phyloP scores from a whole-genome alignment of 2,329 filamentous ascomycete species.

The Trichoderma hamatum region DNA sequence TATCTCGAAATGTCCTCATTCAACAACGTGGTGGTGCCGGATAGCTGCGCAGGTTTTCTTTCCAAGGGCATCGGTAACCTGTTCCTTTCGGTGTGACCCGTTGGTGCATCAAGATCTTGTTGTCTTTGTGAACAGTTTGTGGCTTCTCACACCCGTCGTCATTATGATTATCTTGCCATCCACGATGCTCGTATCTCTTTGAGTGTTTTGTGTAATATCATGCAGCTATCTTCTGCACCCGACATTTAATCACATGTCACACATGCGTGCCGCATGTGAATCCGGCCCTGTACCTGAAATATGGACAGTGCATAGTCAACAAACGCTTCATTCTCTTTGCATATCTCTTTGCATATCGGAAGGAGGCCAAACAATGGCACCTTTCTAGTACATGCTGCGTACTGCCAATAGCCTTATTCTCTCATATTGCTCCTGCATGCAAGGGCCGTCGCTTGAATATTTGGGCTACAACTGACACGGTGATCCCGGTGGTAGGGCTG shows the following conservation, averaged over 20 bases:
- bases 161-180: slow-evolving; percentile 4
- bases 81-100: slow-evolving; percentile 7
- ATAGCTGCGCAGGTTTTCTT: slow-evolving; percentile 1
- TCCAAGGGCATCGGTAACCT: slow-evolving; percentile 3
- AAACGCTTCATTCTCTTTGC: background rate
- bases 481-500: slow-evolving; percentile 23
- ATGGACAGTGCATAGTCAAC: background rate
- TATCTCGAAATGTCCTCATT: slow-evolving; percentile 15
- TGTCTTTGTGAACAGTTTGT: slow-evolving; percentile 6
- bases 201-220: slow-evolving; percentile 6
- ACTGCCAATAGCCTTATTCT: background rate
- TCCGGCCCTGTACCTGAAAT: slow-evolving; percentile 1
- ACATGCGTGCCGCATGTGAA: background rate
- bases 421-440: slow-evolving; percentile 3
- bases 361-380: background rate
- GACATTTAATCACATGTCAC: background rate
- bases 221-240: background rate
- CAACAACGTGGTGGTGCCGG: slow-evolving; percentile 25
- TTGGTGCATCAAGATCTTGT: slow-evolving; percentile 21
- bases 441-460: background rate
- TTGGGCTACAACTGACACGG: slow-evolving; percentile 9
- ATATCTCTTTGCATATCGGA: background rate
- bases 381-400: background rate
- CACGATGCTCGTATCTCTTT: slow-evolving; percentile 13
- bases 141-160: slow-evolving; percentile 19